Evolutionary conservation across 2,329 filamentous ascomycete genomes (phyloP), one percentile per base, ranked within the genome.

Genomic region (Penicillium polonicum): DNA sequence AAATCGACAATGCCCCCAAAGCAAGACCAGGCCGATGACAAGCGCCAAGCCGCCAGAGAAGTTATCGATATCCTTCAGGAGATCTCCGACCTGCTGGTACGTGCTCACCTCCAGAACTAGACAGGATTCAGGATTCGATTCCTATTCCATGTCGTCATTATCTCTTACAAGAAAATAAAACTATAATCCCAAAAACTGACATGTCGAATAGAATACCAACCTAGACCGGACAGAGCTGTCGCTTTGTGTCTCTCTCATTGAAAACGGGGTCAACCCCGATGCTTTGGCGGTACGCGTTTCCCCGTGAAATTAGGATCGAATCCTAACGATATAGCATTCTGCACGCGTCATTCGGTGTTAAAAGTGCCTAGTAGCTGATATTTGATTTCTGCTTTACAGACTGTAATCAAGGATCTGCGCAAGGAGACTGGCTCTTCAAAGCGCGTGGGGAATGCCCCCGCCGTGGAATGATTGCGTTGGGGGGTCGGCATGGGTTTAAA

Each of bases 191-290:
- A 2, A 13, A 39, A 25, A 19, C 25, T 55, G 10, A 50, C 38
- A 21, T 13, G 2, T 10, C 4, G n/a, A 36, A 17, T 59, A 97
- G 93, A 97, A 97, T 78, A 96, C 93, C 61, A 86, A 96, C 63
- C 86, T 99, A 45, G 92, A 97, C 75, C 87, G 93, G 33, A 88
- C 92, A 53, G 92, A 92, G 21, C 82, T 99, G 19, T 96, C 92
- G 3, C 90, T 97, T 62, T 99, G 94, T 76, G 93, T 97, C 59
- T 96, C 92, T 53, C 84, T 99, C 75, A 95, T 99, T 67, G 94
- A 99, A 77, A 96, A 96, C 71, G 94, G 94, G 15, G 91, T 97
- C 31, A 96, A 96, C 71, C 94, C 94, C 0, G 93, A 97, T 74
- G 94, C 93, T 1, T 80, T 99, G 33, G 92, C 93, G 25, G 94